phyloP scores from a whole-genome alignment of 73 alveolate genomes.

The Blepharisma japonicum region DNA sequence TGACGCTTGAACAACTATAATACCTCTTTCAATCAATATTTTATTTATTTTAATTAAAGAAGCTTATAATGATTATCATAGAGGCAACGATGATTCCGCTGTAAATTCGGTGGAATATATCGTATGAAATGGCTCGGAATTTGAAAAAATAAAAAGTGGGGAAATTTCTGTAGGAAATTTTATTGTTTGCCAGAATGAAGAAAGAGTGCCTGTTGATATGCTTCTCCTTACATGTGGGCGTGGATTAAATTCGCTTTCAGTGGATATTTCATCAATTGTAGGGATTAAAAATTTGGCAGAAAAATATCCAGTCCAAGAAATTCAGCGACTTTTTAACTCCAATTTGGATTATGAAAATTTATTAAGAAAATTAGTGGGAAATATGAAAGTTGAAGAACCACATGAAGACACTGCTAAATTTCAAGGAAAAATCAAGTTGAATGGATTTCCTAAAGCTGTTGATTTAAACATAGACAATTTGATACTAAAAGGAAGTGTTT shows the following conservation, averaged over 20 bases:
- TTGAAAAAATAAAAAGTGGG: not conserved
- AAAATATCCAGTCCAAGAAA: constrained; percentile 16
- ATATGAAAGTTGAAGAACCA: constrained; percentile 55
- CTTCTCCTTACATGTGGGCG: not conserved
- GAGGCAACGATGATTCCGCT: not conserved
- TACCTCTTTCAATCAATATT: constrained; percentile 75
- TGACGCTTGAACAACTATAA: constrained; percentile 59
- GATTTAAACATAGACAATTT: not conserved
- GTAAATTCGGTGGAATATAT: not conserved
- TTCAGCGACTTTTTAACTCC: not conserved
- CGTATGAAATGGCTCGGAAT: not conserved
- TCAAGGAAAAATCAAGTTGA: constrained; percentile 53
- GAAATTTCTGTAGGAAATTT: not conserved
- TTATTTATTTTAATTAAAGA: constrained; percentile 78
- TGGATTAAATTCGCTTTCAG: not conserved
- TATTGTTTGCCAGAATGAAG: constrained; percentile 21
- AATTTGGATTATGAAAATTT: not conserved
- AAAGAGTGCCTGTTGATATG: constrained; percentile 46
- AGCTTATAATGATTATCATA: constrained; percentile 69
- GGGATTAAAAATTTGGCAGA: not conserved
- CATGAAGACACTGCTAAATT: constrained; percentile 50
- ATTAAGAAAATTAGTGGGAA: constrained; percentile 30
- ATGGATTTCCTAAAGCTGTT: constrained; percentile 48
- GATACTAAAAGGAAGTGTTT: not conserved
- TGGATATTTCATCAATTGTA: constrained; percentile 2